Evolutionary conservation across 257 asterid species (phyloP).

Genomic region (Coffea canephora): DNA sequence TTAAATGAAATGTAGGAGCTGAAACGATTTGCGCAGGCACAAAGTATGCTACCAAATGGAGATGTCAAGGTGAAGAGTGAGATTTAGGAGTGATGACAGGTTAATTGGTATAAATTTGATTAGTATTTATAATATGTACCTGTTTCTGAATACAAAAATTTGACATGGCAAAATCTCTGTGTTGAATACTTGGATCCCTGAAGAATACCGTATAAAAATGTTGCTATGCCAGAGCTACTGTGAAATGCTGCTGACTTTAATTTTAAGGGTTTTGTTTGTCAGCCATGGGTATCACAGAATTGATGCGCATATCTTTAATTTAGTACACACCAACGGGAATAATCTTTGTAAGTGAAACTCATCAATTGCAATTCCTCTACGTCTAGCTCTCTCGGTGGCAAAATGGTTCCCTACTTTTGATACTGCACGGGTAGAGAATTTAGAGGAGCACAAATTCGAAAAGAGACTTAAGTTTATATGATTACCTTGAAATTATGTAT

Average conservation of each 20-base stretch:
- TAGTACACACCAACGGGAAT: background rate
- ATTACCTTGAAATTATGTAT: background rate
- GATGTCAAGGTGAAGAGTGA: conserved; percentile 54
- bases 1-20: conserved; percentile 42
- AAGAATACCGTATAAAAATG: background rate
- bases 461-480: background rate
- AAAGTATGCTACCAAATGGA: conserved; percentile 52
- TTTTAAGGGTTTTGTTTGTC: background rate
- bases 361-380: background rate
- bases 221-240: background rate
- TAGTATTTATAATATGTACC: conserved; percentile 9
- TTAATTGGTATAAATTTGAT: conserved; percentile 7
- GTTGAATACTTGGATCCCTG: background rate
- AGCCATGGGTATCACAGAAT: background rate
- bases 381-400: background rate
- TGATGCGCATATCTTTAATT: background rate
- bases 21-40: conserved; percentile 49
- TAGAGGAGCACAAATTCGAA: background rate
- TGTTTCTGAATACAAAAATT: background rate
- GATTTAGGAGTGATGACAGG: conserved; percentile 21
- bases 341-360: background rate
- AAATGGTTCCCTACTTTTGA: background rate
- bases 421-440: background rate
- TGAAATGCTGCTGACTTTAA: background rate
- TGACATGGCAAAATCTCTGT: background rate